phyloP scores from a whole-genome alignment of 176 grass and related monocot species.

The Dendrocalamus sinicus region DNA sequence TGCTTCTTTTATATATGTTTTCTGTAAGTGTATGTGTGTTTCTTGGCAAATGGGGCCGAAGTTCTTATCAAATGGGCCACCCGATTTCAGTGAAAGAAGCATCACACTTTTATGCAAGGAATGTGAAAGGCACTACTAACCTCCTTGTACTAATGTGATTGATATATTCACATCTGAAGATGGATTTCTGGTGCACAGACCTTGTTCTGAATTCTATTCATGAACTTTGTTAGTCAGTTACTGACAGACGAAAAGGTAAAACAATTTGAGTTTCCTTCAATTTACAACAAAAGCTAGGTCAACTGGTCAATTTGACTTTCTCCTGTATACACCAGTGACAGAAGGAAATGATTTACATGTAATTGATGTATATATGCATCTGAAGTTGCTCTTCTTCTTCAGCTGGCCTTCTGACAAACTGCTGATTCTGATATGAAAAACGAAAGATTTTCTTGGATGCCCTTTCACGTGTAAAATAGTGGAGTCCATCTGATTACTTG shows the following conservation, averaged over 20 bases:
- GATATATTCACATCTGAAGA: neutral
- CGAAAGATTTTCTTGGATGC: slow-evolving; percentile 29
- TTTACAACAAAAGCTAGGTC: slow-evolving; percentile 10
- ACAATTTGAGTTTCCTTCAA: neutral
- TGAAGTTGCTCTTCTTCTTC: slow-evolving; percentile 38
- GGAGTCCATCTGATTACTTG: slow-evolving; percentile 43
- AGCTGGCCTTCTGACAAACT: slow-evolving; percentile 32
- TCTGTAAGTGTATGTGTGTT: slow-evolving; percentile 7
- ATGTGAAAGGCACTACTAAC: neutral
- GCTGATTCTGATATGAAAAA: slow-evolving; percentile 42
- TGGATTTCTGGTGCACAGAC: neutral
- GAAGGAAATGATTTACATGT: slow-evolving; percentile 16
- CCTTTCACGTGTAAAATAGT: slow-evolving; percentile 47
- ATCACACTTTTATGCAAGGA: slow-evolving; percentile 6
- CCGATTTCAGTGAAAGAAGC: neutral
- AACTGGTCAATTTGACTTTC: neutral
- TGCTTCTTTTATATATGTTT: neutral
- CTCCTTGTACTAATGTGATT: neutral
- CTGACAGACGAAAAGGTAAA: neutral
- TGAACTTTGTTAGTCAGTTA: neutral
- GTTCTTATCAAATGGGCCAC: neutral
- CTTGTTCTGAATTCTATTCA: neutral
- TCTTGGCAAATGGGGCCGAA: slow-evolving; percentile 24
- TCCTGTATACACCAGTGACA: slow-evolving; percentile 14
- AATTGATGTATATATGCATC: neutral